Conservation (phyloP, 495 filamentous ascomycete genomes). For the Tetracladium setigerum region DNA sequence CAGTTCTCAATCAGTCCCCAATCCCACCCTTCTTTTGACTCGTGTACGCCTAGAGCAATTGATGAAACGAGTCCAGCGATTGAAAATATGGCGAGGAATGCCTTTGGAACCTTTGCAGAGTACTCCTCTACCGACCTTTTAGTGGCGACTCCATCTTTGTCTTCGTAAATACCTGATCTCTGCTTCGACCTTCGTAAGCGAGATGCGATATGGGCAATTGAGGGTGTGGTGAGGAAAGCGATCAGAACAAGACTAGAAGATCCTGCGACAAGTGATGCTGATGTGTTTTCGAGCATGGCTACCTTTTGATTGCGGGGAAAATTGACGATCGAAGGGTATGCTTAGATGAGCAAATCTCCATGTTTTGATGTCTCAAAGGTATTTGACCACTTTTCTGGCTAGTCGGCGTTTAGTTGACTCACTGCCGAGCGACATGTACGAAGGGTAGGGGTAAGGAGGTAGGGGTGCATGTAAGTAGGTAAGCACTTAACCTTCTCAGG, state of each 20-base stretch:
- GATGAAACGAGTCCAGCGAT: neutral
- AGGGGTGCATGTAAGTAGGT: too few relatives aligned
- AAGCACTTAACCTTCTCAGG: too few relatives aligned
- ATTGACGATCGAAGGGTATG: too few relatives aligned
- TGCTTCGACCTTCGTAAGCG: neutral
- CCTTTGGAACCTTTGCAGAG: constrained; percentile 39
- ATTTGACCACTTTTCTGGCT: too few relatives aligned
- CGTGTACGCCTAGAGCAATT: neutral
- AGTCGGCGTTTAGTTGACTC: too few relatives aligned
- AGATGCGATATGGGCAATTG: neutral
- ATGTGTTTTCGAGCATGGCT: constrained; percentile 14
- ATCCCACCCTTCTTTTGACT: neutral
- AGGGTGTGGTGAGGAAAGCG: neutral
- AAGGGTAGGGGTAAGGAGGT: too few relatives aligned
- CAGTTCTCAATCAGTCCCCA: too few relatives aligned
- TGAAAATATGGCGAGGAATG: constrained; percentile 29
- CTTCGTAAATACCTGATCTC: constrained; percentile 37
- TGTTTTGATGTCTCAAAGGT: too few relatives aligned
- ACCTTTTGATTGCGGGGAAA: too few relatives aligned
- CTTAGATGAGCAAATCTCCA: too few relatives aligned
- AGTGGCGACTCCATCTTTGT: constrained; percentile 54
- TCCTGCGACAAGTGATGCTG: constrained; percentile 12
- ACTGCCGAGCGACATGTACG: too few relatives aligned
- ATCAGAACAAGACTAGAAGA: neutral
- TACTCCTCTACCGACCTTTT: constrained; percentile 44